These are phyloP conservation scores for Vigna trinervia DNA, from an alignment of 306 rosid species.

Conservation along the genomic window DNA sequence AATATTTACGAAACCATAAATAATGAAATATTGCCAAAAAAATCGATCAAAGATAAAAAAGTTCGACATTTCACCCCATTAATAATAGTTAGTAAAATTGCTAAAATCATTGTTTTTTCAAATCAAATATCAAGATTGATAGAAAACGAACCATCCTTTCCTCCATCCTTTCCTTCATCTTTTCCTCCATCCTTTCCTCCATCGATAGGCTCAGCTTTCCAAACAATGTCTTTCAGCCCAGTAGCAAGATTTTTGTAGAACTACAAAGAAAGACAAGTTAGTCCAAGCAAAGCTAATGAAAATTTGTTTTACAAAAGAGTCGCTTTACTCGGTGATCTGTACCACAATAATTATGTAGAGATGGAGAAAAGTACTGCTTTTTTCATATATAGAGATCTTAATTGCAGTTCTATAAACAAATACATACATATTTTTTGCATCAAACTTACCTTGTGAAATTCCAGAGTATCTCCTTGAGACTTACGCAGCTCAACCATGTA, in stretches of 20 bases:
- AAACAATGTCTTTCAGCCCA: slow-evolving; percentile 89
- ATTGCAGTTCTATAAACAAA: background rate
- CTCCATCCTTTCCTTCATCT: slow-evolving; percentile 42
- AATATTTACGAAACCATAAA: background rate
- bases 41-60: background rate
- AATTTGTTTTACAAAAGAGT: background rate
- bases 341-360: slow-evolving; percentile 2
- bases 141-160: slow-evolving; percentile 59
- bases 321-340: too few species aligned
- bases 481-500: slow-evolving; percentile 94
- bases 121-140: slow-evolving; percentile 22
- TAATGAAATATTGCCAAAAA: background rate
- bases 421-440: background rate
- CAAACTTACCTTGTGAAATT: slow-evolving; percentile 78
- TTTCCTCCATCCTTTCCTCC: slow-evolving; percentile 55
- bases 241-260: slow-evolving; percentile 79
- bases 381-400: background rate
- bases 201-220: slow-evolving; percentile 79
- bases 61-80: background rate
- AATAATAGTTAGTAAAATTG: slow-evolving; percentile 6
- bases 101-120: slow-evolving; percentile 7
- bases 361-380: too few species aligned
- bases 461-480: slow-evolving; percentile 89
- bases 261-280: slow-evolving; percentile 54
- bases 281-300: slow-evolving; percentile 26